Conservation (phyloP, 345 rosid genomes). For the Punica granatum region DNA sequence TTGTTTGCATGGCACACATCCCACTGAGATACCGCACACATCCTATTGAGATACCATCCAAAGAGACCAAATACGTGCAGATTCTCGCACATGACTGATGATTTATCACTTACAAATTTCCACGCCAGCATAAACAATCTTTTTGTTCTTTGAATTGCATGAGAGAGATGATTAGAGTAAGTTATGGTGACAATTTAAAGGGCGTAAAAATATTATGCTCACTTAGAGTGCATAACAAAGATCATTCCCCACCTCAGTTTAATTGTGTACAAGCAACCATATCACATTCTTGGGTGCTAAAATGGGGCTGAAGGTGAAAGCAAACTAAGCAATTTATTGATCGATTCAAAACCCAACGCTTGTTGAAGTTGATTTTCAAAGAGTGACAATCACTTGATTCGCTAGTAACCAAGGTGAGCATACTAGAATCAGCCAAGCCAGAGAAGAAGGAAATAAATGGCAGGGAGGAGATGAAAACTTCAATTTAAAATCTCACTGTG, state of each 20-base stretch:
- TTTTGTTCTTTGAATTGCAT: background rate
- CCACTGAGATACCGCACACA: too few relatives aligned
- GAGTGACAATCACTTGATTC: background rate
- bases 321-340: background rate
- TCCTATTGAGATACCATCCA: background rate
- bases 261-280: background rate
- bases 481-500: slow-evolving; percentile 47
- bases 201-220: background rate
- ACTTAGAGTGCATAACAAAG: background rate
- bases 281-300: background rate
- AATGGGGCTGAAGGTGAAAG: background rate
- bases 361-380: background rate
- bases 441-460: background rate
- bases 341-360: background rate
- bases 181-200: background rate
- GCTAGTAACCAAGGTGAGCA: background rate
- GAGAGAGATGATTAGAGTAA: background rate
- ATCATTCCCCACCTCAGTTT: background rate
- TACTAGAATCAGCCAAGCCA: background rate
- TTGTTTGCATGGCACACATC: too few relatives aligned
- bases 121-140: background rate
- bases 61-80: background rate
- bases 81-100: background rate
- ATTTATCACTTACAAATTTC: background rate
- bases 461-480: background rate